Conservation (phyloP, 116 monocot species). For the Iris pallida region DNA sequence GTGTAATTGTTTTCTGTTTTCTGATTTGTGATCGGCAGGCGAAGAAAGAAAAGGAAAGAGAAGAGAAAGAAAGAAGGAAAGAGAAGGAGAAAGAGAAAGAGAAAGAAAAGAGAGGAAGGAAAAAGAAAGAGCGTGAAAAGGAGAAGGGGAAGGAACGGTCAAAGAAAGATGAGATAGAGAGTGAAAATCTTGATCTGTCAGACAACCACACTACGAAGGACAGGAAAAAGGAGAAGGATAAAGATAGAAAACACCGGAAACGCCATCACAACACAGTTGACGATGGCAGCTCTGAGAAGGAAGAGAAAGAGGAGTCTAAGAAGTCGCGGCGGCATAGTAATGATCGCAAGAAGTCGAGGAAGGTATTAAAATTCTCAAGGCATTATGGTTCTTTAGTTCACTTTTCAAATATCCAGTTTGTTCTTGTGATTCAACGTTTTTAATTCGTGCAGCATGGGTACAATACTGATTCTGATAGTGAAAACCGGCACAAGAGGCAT, state of each 20-base stretch:
- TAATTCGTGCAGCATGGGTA: constrained; percentile 60
- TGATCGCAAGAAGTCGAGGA: constrained; percentile 81
- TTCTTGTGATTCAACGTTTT: constrained; percentile 3
- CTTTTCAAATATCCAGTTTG: not conserved
- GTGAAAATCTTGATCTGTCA: constrained; percentile 43
- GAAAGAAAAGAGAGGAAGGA: constrained; percentile 57
- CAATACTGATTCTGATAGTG: constrained; percentile 77
- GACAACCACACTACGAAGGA: constrained; percentile 53
- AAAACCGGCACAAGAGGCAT: constrained; percentile 76
- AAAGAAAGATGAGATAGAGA: constrained; percentile 59
- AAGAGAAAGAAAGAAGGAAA: constrained; percentile 39
- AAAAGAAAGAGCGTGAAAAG: constrained; percentile 53
- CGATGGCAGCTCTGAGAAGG: constrained; percentile 80
- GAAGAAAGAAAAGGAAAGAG: constrained; percentile 58
- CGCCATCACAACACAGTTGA: constrained; percentile 64
- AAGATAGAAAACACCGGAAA: constrained; percentile 86
- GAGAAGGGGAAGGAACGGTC: constrained; percentile 64
- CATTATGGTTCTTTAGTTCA: not conserved
- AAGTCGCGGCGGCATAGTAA: constrained; percentile 74
- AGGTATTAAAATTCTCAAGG: constrained; percentile 30
- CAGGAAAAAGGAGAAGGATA: constrained; percentile 74
- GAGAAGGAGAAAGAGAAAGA: constrained; percentile 28
- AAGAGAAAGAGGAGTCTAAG: constrained; percentile 81
- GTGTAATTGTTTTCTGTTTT: too few relatives aligned
- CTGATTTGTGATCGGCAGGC: constrained; percentile 29